Conservation (phyloP, 1,139 yeast genomes). For the Yamadazyma kanchanaburiensis region DNA sequence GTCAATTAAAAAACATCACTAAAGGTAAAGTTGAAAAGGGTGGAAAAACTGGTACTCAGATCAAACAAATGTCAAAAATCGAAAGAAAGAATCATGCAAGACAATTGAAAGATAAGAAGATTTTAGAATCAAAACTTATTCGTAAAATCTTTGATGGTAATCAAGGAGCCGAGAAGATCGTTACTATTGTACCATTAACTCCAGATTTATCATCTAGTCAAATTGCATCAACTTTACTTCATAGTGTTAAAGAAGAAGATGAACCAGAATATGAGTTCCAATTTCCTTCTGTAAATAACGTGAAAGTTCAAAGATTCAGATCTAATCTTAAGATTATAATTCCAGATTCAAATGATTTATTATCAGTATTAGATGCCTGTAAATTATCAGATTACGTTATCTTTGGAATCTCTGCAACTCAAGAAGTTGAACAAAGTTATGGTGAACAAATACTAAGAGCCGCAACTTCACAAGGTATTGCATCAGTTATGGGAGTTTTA, state of each 20-base stretch:
- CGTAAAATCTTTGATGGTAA: conserved; percentile 77
- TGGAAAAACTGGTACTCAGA: conserved; percentile 32
- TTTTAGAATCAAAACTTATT: conserved; percentile 45
- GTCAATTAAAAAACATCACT: conserved; percentile 70
- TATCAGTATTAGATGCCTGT: conserved; percentile 79
- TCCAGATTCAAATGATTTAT: conserved; percentile 66
- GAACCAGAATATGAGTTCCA: conserved; percentile 25
- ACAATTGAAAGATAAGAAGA: conserved; percentile 75
- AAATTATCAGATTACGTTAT: conserved; percentile 86
- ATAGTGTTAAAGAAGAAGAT: conserved; percentile 24
- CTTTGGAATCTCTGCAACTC: conserved; percentile 79
- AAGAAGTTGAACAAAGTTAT: conserved; percentile 71
- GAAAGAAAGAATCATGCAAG: conserved; percentile 79
- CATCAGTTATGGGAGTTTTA: conserved; percentile 76
- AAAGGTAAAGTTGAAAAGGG: conserved; percentile 88
- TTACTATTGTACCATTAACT: conserved; percentile 78
- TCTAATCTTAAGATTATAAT: conserved; percentile 71
- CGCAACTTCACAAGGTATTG: conserved; percentile 88
- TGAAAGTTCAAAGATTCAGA: conserved; percentile 64
- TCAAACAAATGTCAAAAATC: conserved; percentile 51
- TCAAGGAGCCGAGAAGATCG: conserved; percentile 77
- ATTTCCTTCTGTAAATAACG: conserved; percentile 46
- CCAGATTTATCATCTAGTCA: conserved; percentile 60
- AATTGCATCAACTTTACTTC: conserved; percentile 52
- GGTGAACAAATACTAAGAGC: conserved; percentile 92